These are phyloP conservation scores for Aegilops speltoides DNA, from an alignment of 176 grass and related monocot species.

Conservation along the genomic window DNA sequence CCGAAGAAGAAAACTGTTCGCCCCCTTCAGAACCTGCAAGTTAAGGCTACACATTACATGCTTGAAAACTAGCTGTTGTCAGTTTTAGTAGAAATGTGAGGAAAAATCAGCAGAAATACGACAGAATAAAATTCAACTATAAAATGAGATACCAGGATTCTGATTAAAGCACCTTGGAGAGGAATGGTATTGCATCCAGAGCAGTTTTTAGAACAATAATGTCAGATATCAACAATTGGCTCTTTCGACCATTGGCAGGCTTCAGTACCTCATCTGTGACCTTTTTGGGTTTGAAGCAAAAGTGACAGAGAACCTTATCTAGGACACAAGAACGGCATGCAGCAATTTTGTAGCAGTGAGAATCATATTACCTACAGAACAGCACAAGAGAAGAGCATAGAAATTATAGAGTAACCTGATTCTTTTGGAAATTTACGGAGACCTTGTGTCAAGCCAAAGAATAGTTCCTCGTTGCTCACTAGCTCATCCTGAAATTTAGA, in stretches of 20 bases:
- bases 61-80: constrained; percentile 13
- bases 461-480: constrained; percentile 90
- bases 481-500: constrained; percentile 75
- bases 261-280: constrained; percentile 60
- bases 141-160: constrained; percentile 6
- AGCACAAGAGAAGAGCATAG: constrained; percentile 5
- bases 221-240: constrained; percentile 84
- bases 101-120: neutral
- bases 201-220: constrained; percentile 97
- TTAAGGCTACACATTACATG: constrained; percentile 11
- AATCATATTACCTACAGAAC: constrained; percentile 9
- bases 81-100: constrained; percentile 20
- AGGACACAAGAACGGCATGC: neutral
- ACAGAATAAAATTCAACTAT: constrained; percentile 7
- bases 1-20: constrained; percentile 86
- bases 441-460: constrained; percentile 91
- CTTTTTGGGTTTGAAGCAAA: constrained; percentile 93
- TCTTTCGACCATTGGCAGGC: constrained; percentile 75
- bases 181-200: constrained; percentile 87
- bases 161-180: constrained; percentile 61
- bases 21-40: constrained; percentile 80
- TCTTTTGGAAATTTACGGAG: constrained; percentile 99
- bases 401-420: constrained; percentile 57
- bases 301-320: constrained; percentile 98
- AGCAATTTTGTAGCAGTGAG: constrained; percentile 6